These are phyloP conservation scores for Zasmidium angulare DNA, from an alignment of 2,329 filamentous ascomycete genomes.

Conservation along the genomic window DNA sequence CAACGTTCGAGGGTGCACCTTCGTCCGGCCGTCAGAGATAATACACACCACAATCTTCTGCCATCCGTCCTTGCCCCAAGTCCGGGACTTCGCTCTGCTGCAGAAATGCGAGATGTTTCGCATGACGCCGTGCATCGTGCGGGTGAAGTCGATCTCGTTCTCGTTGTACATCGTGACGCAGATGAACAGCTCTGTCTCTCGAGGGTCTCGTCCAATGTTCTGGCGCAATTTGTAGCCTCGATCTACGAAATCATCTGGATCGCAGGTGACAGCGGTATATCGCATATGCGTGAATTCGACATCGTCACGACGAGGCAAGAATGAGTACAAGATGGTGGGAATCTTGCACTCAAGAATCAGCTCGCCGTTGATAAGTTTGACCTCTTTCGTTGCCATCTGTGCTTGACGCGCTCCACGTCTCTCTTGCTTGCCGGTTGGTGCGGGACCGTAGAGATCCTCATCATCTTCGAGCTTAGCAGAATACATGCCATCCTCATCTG, in stretches of 20 bases:
- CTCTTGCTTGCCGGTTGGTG: constrained; percentile 81
- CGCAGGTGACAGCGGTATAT: constrained; percentile 97
- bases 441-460: constrained; percentile 69
- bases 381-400: constrained; percentile 89
- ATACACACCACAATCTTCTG: constrained; percentile 99
- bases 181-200: constrained; percentile 94
- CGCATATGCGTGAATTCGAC: constrained; percentile 98
- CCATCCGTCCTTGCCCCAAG: constrained; percentile 97
- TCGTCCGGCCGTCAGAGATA: constrained; percentile 89
- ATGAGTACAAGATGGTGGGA: constrained; percentile 95
- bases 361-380: constrained; percentile 94
- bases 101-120: constrained; percentile 98
- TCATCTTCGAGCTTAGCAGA: constrained; percentile 58
- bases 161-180: constrained; percentile 99
- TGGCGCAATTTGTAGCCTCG: constrained; percentile 91
- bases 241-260: constrained; percentile 88
- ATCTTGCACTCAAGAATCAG: constrained; percentile 98
- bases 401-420: constrained; percentile 82
- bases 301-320: constrained; percentile 87
- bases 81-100: constrained; percentile 84
- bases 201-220: constrained; percentile 76
- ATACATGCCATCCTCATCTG: constrained; percentile 63
- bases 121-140: constrained; percentile 98
- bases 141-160: constrained; percentile 91
- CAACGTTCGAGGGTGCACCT: constrained; percentile 88